These are phyloP conservation scores for Fusarium metavorans DNA, from an alignment of 2,329 filamentous ascomycete species.

Conservation along the genomic window DNA sequence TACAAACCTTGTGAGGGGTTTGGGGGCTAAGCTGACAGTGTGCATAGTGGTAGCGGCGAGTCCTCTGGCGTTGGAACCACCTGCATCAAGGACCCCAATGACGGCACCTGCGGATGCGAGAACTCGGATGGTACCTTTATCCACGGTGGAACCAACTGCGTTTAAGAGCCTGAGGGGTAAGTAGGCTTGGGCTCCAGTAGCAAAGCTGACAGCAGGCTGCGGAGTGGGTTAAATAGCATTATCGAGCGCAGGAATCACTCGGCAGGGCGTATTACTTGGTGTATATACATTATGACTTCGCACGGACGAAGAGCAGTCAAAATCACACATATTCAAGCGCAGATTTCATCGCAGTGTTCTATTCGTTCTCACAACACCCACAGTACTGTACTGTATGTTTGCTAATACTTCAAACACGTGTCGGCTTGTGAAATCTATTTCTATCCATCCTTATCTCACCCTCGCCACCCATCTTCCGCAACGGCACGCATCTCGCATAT, in stretches of 20 bases:
- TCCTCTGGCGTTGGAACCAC: conserved; percentile 38
- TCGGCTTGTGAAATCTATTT: neutral
- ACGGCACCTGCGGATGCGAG: conserved; percentile 41
- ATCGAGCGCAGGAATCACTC: neutral
- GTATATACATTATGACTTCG: neutral
- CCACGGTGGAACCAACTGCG: conserved; percentile 31
- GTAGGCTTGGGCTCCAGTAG: neutral
- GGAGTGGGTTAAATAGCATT: neutral
- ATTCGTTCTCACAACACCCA: too few species aligned
- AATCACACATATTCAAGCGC: neutral
- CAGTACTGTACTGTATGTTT: neutral
- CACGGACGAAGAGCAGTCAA: neutral
- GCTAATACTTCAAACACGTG: neutral
- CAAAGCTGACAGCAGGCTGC: neutral
- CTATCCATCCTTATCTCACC: neutral
- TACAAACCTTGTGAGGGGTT: neutral
- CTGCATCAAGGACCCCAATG: conserved; percentile 41
- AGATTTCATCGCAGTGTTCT: neutral
- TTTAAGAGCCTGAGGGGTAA: neutral
- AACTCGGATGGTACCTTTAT: conserved; percentile 41
- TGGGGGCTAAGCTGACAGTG: neutral
- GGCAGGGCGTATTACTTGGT: neutral
- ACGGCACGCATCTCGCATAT: neutral
- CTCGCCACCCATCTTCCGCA: neutral
- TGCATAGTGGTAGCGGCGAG: conserved; percentile 30